Evolutionary conservation across 441 rosid genomes (phyloP), one percentile per base, ranked within the genome.

Genomic region (Jatropha multifida): DNA sequence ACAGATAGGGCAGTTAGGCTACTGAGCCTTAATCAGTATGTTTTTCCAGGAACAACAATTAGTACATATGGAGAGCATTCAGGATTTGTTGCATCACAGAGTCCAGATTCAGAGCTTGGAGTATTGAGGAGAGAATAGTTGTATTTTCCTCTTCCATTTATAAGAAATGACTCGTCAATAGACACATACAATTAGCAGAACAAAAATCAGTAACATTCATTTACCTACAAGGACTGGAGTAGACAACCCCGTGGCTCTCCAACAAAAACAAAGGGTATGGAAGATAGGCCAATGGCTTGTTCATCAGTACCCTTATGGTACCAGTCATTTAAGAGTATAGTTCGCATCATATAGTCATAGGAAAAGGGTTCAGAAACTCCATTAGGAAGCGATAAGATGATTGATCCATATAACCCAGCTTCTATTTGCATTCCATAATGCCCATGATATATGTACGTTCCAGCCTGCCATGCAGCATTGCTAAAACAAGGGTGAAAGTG

Each of bases 401-500:
- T 88, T 18, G 88, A 82, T 11, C 95, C 97, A 32, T 85, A 84
- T 20, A 88, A 54, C 49, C 97, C 95, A 4, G 88, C 78, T 76
- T 80, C 86, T 79, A 87, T 87, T 72, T 92, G 95, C 95, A 92
- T 86, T 17, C 94, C 94, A 5, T 89, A 89, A 76, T 88, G 97
- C 2, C 90, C 93, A 71, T 88, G 96, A 65, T 89, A 90, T 79
- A 88, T 54, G 64, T 89, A 89, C 1, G 92, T 85, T n/a, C 95
- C 95, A 17, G 97, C 83, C 91, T 92, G 78, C 66, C 73, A n/a
- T 17, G 1, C n/a, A 37, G 18, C 18, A 51, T 51, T 15, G 55
- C n/a, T 17, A 59, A 60, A 60, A 26, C 37, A 2, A 46, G 48
- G 7, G 9, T 44, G 48, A 44, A 44, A 32, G 6, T 44, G 48